These are phyloP conservation scores for Musa beccarii DNA, from an alignment of 176 grass and related monocot species.

Conservation along the genomic window DNA sequence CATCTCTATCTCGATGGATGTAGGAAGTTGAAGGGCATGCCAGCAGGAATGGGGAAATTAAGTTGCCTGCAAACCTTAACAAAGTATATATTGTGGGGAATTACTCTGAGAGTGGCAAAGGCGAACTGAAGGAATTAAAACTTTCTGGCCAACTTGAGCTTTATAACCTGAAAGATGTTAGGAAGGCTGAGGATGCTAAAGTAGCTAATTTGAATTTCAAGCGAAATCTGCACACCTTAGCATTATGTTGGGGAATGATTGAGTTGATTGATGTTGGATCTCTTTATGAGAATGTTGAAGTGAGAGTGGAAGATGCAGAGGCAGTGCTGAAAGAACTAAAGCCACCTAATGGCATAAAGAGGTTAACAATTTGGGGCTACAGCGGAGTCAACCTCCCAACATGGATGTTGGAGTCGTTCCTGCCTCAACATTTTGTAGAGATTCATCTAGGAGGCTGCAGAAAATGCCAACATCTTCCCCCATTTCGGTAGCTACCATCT, in stretches of 20 bases:
- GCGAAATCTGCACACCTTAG: not conserved
- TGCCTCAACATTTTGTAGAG: conserved; percentile 10
- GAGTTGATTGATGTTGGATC: too few relatives aligned
- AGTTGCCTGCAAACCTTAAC: conserved; percentile 10
- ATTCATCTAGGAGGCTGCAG: not conserved
- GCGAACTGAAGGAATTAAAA: conserved; percentile 20
- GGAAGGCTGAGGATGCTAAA: conserved; percentile 2
- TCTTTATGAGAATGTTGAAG: not conserved
- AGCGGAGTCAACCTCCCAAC: not conserved
- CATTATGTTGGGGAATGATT: conserved; percentile 2
- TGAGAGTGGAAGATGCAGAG: not conserved
- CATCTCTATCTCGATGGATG: not conserved
- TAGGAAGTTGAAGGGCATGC: conserved; percentile 4
- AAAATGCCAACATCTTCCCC: conserved; percentile 4
- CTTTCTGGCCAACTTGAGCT: conserved; percentile 7
- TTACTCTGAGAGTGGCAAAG: not conserved
- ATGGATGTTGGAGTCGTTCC: conserved; percentile 9
- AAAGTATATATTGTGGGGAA: not conserved
- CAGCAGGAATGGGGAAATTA: conserved; percentile 7
- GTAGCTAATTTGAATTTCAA: conserved; percentile 5
- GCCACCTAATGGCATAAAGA: conserved; percentile 1
- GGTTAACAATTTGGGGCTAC: not conserved
- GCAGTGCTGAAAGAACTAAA: conserved; percentile 20
- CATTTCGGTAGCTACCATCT: conserved; percentile 11
- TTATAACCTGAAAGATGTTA: not conserved